Base-by-base conservation (phyloP, 2,329 filamentous ascomycete species). In the Calonectria multiphialidica region DNA sequence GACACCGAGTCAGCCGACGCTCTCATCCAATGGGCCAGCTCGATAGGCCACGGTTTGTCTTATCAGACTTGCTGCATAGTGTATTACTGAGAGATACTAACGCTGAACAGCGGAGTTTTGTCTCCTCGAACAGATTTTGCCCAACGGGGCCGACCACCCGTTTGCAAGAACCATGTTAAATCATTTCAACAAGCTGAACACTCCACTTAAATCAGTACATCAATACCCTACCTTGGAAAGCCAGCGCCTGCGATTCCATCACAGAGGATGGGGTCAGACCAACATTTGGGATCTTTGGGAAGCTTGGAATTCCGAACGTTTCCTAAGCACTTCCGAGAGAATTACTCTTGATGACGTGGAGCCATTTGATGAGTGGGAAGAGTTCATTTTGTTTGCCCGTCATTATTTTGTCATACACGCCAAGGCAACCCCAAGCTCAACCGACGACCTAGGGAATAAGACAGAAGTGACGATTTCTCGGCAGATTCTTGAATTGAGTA, bases 331-430 rank as follows among this genome's bases (percentile, higher is more conserved):
- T 1, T 83, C 87, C 1, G 88, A 94, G 73, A 89, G 94, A 74
- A 85, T 81, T 42, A 84, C 84, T 13, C 84, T 98, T 16, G 93
- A 98, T 77, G 80, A 85, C 1, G 83, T 95, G 18, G 96, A 98
- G 80, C 91, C 93, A 1, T 98, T 98, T 80, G 96, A 98, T 82
- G 96, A 98, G 83, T 98, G 95, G 95, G 96, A 98, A 83, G 96
- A 98, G 79, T 95, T 98, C 80, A 92, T 93, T 2, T 86, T 98
- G 1, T 98, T 97, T 82, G 91, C 90, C 2, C 92, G 92, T 40
- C 96, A 98, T 83, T 98, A 98, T 82, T 94, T 96, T 77, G 84
- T 98, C 50, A 87, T 98, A 10, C 87, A 91, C 63, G 94, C 95
- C 13, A 75, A 66, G 10, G 79, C 79, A 10, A 64, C 74, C 6